phyloP scores from a whole-genome alignment of 2,329 filamentous ascomycete species.

The Cytospora schulzeri region DNA sequence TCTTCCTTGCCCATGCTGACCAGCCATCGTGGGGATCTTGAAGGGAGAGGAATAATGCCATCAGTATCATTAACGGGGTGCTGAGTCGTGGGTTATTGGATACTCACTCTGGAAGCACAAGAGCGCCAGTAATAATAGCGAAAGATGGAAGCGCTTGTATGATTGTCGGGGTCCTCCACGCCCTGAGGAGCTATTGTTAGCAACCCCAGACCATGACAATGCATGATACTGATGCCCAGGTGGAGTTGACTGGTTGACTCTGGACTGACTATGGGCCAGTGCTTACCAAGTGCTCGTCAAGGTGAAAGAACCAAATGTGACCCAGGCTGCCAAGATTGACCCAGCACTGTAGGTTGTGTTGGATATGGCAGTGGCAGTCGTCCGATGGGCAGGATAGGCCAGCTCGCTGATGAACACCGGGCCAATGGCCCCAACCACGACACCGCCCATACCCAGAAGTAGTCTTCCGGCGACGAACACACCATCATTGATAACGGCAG shows the following conservation, averaged over 20 bases:
- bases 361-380: slow-evolving; percentile 60
- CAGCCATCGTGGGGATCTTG: slow-evolving; percentile 41
- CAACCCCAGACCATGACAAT: background rate
- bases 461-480: slow-evolving; percentile 65
- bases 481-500: slow-evolving; percentile 49
- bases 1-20: slow-evolving; percentile 37
- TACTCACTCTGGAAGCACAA: background rate
- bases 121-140: slow-evolving; percentile 21
- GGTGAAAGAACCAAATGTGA: slow-evolving; percentile 50
- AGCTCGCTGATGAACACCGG: slow-evolving; percentile 62
- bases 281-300: slow-evolving; percentile 34
- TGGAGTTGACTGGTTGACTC: too few species aligned
- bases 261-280: background rate
- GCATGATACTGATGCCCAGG: background rate
- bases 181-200: background rate
- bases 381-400: slow-evolving; percentile 62
- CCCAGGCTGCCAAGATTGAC: slow-evolving; percentile 50
- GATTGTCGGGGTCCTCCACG: slow-evolving; percentile 45
- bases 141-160: slow-evolving; percentile 46
- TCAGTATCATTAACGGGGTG: background rate
- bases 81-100: background rate
- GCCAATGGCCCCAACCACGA: slow-evolving; percentile 60
- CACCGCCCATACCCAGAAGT: slow-evolving; percentile 63
- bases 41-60: slow-evolving; percentile 33
- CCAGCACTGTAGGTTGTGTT: slow-evolving; percentile 61